A percentile compares a stretch with the other conserved stretches of the same genome.
Conservation (phyloP, 2,329 filamentous ascomycete genomes). For the Penicillium oxalicum region DNA sequence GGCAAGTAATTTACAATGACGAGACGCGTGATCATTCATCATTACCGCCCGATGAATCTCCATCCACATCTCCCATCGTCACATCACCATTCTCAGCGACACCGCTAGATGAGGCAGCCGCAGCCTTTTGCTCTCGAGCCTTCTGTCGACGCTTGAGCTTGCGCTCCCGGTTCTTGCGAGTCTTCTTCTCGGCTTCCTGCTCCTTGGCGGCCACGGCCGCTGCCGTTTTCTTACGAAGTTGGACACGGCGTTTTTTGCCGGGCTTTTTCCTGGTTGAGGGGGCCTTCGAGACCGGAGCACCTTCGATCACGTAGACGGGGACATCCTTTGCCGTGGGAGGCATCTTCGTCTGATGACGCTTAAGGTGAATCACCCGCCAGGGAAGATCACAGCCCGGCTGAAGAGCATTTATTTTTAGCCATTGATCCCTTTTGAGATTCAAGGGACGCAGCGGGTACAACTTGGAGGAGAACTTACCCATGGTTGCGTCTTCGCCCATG, state of each 20-base stretch:
- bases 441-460: neutral
- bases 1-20: neutral
- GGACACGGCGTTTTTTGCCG: slow-evolving; percentile 39
- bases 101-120: slow-evolving; percentile 12
- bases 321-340: slow-evolving; percentile 19
- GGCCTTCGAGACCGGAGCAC: slow-evolving; percentile 16
- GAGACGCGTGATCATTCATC: slow-evolving; percentile 1
- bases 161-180: slow-evolving; percentile 35
- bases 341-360: slow-evolving; percentile 29
- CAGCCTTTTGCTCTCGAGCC: slow-evolving; percentile 32
- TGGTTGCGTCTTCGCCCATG: slow-evolving; percentile 22
- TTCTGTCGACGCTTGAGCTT: slow-evolving; percentile 37
- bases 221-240: slow-evolving; percentile 32
- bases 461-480: slow-evolving; percentile 29
- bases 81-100: slow-evolving; percentile 10
- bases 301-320: slow-evolving; percentile 19
- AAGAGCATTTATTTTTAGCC: neutral
- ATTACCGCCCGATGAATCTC: slow-evolving; percentile 14
- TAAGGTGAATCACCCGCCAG: slow-evolving; percentile 37
- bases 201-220: slow-evolving; percentile 29
- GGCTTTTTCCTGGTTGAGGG: slow-evolving; percentile 36
- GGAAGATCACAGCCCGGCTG: slow-evolving; percentile 39
- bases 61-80: slow-evolving; percentile 14
- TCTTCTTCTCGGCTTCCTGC: slow-evolving; percentile 35
- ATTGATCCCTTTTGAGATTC: neutral